phyloP scores from a whole-genome alignment of 2,329 filamentous ascomycete species.

The Onygena corvina region DNA sequence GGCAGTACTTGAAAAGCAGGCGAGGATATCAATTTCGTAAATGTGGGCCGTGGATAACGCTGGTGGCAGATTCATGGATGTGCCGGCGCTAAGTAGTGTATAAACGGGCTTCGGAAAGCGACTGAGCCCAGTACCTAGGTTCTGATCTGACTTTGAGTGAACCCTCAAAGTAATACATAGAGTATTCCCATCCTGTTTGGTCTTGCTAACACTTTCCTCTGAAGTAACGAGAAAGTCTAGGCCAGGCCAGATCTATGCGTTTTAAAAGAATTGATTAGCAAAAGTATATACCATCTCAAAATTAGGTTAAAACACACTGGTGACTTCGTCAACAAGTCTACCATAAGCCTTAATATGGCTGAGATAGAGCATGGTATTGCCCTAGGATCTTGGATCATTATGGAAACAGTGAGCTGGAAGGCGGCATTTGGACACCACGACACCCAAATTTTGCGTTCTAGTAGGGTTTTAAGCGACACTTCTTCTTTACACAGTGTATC shows the following conservation, averaged over 20 bases:
- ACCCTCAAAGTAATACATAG: slow-evolving; percentile 10
- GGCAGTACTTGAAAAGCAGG: slow-evolving; percentile 8
- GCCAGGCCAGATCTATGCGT: background rate
- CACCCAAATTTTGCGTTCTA: slow-evolving; percentile 20
- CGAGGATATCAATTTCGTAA: slow-evolving; percentile 9
- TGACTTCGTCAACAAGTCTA: slow-evolving; percentile 19
- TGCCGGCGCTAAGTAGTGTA: background rate
- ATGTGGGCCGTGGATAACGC: slow-evolving; percentile 9
- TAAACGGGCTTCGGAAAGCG: slow-evolving; percentile 7
- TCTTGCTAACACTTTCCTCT: background rate
- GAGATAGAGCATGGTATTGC: background rate
- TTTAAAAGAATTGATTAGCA: background rate
- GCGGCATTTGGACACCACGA: slow-evolving; percentile 16
- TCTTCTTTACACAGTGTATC: background rate
- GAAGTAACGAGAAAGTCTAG: background rate
- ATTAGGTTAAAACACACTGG: slow-evolving; percentile 17
- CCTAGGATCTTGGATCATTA: slow-evolving; percentile 14
- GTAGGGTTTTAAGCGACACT: slow-evolving; percentile 7
- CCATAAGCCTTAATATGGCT: slow-evolving; percentile 11
- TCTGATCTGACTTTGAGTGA: background rate
- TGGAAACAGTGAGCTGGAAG: slow-evolving; percentile 20
- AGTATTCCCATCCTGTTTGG: background rate
- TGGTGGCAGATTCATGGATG: slow-evolving; percentile 12
- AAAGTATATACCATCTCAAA: no score
- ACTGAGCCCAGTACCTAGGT: background rate